These are phyloP conservation scores for Sodiomyces alkalinus DNA, from an alignment of 2,329 filamentous ascomycete genomes.

Conservation along the genomic window DNA sequence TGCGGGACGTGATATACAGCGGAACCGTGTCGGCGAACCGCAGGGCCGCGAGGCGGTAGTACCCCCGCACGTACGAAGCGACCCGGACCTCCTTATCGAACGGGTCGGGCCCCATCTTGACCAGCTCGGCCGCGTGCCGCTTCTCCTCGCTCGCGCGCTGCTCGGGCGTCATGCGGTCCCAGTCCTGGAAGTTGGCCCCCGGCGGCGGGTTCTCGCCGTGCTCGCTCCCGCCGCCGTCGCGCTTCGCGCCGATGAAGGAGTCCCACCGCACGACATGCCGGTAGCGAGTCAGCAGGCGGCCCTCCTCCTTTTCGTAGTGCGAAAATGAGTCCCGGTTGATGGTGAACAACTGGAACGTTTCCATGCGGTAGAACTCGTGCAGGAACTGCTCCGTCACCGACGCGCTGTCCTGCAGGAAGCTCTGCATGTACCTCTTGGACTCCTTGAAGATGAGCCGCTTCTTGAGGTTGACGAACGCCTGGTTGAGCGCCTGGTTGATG, in stretches of 20 bases:
- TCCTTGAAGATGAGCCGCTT: constrained; percentile 34
- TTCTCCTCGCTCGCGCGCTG: constrained; percentile 28
- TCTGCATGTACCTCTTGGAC: constrained; percentile 24
- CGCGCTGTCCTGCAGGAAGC: constrained; percentile 26
- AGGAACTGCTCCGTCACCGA: constrained; percentile 22
- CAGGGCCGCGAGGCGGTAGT: constrained; percentile 51
- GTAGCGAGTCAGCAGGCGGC: constrained; percentile 26
- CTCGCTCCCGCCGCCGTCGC: constrained; percentile 3
- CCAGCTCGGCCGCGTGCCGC: constrained; percentile 23
- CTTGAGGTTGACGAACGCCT: constrained; percentile 29
- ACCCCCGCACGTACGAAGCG: constrained; percentile 47
- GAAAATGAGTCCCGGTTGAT: constrained; percentile 34
- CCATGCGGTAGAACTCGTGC: constrained; percentile 31
- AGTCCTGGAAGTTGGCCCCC: constrained; percentile 13
- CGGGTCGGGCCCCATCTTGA: constrained; percentile 38
- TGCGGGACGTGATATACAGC: constrained; percentile 30
- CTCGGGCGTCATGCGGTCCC: constrained; percentile 32
- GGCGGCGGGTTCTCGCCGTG: neutral
- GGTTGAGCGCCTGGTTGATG: constrained; percentile 29
- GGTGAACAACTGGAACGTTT: constrained; percentile 40
- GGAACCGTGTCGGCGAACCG: constrained; percentile 45
- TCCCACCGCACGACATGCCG: constrained; percentile 34
- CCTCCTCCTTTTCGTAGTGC: constrained; percentile 29
- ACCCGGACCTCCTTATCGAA: constrained; percentile 46
- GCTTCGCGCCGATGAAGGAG: constrained; percentile 17